Evolutionary conservation across 2,329 filamentous ascomycete species (phyloP).

Genomic region (Emydomyces testavorans): DNA sequence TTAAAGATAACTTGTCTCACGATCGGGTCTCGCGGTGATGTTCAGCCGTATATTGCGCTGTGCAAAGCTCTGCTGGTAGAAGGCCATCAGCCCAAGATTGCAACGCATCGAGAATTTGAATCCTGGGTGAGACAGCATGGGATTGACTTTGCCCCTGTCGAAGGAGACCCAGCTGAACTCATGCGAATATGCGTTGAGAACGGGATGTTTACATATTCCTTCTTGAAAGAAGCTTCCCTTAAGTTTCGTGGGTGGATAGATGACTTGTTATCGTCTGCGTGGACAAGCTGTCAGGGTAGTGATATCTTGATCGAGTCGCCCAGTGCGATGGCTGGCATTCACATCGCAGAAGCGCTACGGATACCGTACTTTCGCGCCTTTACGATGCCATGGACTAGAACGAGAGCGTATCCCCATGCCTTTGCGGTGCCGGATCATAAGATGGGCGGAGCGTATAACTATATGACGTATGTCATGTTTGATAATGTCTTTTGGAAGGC

Average conservation of each 20-base stretch:
- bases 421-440: slow-evolving; percentile 89
- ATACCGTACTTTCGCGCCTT: slow-evolving; percentile 97
- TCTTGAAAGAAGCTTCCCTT: slow-evolving; percentile 72
- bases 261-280: slow-evolving; percentile 69
- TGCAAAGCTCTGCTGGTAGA: slow-evolving; percentile 84
- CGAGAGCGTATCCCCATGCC: slow-evolving; percentile 87
- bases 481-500: slow-evolving; percentile 95
- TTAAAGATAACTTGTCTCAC: slow-evolving; percentile 85
- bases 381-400: slow-evolving; percentile 97
- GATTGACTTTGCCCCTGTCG: slow-evolving; percentile 80
- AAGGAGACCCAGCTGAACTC: slow-evolving; percentile 81
- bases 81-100: slow-evolving; percentile 76
- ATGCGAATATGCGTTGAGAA: slow-evolving; percentile 96
- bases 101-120: slow-evolving; percentile 83
- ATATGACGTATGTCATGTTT: slow-evolving; percentile 90
- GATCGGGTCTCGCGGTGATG: slow-evolving; percentile 89
- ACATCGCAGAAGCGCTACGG: slow-evolving; percentile 83
- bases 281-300: slow-evolving; percentile 69
- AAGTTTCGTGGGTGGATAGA: slow-evolving; percentile 95
- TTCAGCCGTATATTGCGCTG: slow-evolving; percentile 93
- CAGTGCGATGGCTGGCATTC: slow-evolving; percentile 93
- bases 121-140: slow-evolving; percentile 84
- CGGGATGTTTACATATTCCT: slow-evolving; percentile 89
- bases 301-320: slow-evolving; percentile 92
- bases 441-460: slow-evolving; percentile 91